A percentile compares a stretch with the other conserved stretches of the same genome.
Conservation (phyloP, 805 yeast genomes). For the Tetrapisispora pingtungensis region DNA sequence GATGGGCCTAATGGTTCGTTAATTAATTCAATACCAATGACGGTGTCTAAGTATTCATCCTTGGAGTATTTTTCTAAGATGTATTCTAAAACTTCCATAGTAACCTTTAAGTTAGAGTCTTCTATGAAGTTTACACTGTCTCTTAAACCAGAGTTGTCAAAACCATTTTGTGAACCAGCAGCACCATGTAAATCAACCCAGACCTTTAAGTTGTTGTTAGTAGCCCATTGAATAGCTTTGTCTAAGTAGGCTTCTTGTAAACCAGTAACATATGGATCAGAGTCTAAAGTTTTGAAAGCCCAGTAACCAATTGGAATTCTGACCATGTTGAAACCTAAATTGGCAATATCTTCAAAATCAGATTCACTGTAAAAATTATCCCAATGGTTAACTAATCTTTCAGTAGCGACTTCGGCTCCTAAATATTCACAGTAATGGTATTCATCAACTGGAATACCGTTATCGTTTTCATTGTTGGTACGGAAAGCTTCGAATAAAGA, state of each 20-base stretch:
- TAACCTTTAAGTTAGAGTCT: slow-evolving; percentile 40
- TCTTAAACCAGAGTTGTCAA: slow-evolving; percentile 84
- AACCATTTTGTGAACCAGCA: slow-evolving; percentile 96
- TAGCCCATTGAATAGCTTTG: slow-evolving; percentile 68
- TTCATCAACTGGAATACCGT: slow-evolving; percentile 68
- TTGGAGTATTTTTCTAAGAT: slow-evolving; percentile 58
- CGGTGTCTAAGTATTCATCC: slow-evolving; percentile 52
- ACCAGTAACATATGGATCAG: slow-evolving; percentile 82
- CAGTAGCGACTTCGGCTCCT: slow-evolving; percentile 49
- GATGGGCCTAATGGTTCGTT: slow-evolving; percentile 83
- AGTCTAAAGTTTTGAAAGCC: slow-evolving; percentile 56
- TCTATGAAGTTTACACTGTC: slow-evolving; percentile 48
- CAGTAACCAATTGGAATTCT: slow-evolving; percentile 93
- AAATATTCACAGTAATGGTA: slow-evolving; percentile 52
- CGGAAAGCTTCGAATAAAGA: slow-evolving; percentile 51
- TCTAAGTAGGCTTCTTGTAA: slow-evolving; percentile 58
- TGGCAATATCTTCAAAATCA: slow-evolving; percentile 54
- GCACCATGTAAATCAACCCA: slow-evolving; percentile 95
- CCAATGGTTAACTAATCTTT: slow-evolving; percentile 64
- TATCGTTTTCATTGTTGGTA: slow-evolving; percentile 24
- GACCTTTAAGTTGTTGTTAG: slow-evolving; percentile 50
- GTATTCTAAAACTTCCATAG: slow-evolving; percentile 44
- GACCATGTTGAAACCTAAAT: slow-evolving; percentile 67
- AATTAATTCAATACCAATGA: slow-evolving; percentile 73
- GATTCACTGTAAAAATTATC: slow-evolving; percentile 59